phyloP scores from a whole-genome alignment of 768 basidiomycete species.

The Lentinula aciculospora region DNA sequence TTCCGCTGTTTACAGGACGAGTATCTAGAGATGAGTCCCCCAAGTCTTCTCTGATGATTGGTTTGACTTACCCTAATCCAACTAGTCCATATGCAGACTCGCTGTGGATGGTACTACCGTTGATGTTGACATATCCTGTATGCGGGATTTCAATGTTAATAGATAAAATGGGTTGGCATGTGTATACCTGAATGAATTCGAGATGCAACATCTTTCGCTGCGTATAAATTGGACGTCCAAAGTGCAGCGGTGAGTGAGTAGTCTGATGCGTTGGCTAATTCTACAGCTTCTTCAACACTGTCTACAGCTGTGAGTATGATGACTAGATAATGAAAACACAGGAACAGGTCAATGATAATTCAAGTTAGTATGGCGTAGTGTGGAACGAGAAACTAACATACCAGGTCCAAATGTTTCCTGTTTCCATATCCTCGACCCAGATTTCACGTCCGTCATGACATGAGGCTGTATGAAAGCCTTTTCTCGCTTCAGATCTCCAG shows the following conservation, averaged over 20 bases:
- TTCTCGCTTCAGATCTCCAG: slow-evolving; percentile 35
- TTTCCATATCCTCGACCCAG: slow-evolving; percentile 48
- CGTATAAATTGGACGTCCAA: slow-evolving; percentile 43
- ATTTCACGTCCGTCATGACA: slow-evolving; percentile 39
- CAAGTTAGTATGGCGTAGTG: not conserved
- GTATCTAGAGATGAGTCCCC: not conserved
- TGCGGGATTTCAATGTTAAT: not conserved
- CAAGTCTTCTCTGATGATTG: not conserved
- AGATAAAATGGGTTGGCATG: not conserved
- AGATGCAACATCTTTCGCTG: slow-evolving; percentile 38
- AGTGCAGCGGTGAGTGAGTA: slow-evolving; percentile 47
- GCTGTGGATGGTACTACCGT: slow-evolving; percentile 44
- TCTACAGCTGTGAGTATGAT: slow-evolving; percentile 39
- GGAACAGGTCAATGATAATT: not conserved
- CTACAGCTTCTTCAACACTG: slow-evolving; percentile 47
- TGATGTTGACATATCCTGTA: slow-evolving; percentile 48
- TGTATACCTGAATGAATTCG: slow-evolving; percentile 40
- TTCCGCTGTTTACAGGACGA: slow-evolving; percentile 21
- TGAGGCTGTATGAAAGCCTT: slow-evolving; percentile 47
- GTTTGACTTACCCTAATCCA: slow-evolving; percentile 39
- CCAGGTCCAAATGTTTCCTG: slow-evolving; percentile 61
- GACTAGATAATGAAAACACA: slow-evolving; percentile 20
- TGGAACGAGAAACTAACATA: slow-evolving; percentile 11
- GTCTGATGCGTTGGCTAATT: slow-evolving; percentile 47
- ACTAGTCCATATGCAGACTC: slow-evolving; percentile 31